phyloP scores from a whole-genome alignment of 495 filamentous ascomycete species.

The Penicillium ucsense region DNA sequence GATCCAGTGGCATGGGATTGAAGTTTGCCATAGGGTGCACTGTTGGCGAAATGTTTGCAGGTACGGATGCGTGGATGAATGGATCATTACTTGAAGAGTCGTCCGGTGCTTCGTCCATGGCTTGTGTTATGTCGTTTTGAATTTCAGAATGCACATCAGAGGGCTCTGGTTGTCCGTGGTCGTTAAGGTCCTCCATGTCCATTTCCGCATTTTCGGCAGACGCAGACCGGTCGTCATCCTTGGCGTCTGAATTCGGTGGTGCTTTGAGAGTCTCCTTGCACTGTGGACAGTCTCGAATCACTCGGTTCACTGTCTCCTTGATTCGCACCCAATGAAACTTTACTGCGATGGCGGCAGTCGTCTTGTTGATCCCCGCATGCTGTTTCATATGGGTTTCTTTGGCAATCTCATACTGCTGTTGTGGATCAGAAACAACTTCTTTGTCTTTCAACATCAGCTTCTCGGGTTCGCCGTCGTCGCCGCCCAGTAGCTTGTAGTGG shows the following conservation, averaged over 20 bases:
- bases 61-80: slow-evolving; percentile 21
- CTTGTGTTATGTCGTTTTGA: slow-evolving; percentile 13
- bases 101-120: slow-evolving; percentile 26
- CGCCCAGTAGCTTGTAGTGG: slow-evolving; percentile 71
- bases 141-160: background rate
- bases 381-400: slow-evolving; percentile 58
- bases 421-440: slow-evolving; percentile 87
- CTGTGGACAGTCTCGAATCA: slow-evolving; percentile 84
- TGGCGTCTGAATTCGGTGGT: slow-evolving; percentile 25
- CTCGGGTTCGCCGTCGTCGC: slow-evolving; percentile 47
- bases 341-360: slow-evolving; percentile 86
- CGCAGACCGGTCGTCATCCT: slow-evolving; percentile 18
- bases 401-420: slow-evolving; percentile 87
- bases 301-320: slow-evolving; percentile 91
- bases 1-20: slow-evolving; percentile 33
- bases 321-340: slow-evolving; percentile 98
- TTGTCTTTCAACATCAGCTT: slow-evolving; percentile 95
- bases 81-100: slow-evolving; percentile 24
- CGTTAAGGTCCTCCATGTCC: slow-evolving; percentile 12
- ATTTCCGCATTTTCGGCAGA: slow-evolving; percentile 12
- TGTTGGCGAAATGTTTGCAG: slow-evolving; percentile 17
- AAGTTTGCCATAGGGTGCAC: slow-evolving; percentile 32
- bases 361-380: slow-evolving; percentile 98
- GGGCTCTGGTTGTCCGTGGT: slow-evolving; percentile 9
- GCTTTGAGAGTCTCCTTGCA: slow-evolving; percentile 74